Percentiles rank a stretch among this genome's conserved stretches.
Conservation (phyloP, 371 early-diverging fungal genomes). For the Apophysomyces variabilis region DNA sequence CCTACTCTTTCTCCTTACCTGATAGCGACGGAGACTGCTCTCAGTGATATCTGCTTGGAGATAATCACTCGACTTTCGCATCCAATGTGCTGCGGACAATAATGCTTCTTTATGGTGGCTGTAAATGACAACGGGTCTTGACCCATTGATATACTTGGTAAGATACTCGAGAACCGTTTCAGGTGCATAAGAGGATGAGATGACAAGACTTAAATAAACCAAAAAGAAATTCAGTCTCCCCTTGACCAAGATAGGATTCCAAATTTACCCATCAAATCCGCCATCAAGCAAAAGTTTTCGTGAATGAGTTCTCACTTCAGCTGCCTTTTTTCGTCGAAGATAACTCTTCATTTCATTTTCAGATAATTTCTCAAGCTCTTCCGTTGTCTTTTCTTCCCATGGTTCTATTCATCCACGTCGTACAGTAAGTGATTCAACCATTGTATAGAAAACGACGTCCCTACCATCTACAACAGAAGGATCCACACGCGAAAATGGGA, state of each 20-base stretch:
- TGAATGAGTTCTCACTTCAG: constrained; percentile 30
- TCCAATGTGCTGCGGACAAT: constrained; percentile 67
- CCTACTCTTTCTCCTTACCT: constrained; percentile 26
- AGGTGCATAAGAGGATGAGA: constrained; percentile 79
- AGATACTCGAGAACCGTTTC: constrained; percentile 72
- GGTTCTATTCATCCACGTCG: constrained; percentile 25
- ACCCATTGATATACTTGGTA: constrained; percentile 72
- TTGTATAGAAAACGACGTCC: background rate
- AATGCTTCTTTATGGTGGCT: constrained; percentile 83
- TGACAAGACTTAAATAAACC: constrained; percentile 65
- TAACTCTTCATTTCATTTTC: constrained; percentile 37
- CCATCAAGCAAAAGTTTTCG: constrained; percentile 52
- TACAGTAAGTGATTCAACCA: background rate
- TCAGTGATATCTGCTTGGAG: constrained; percentile 86
- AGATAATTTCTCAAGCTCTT: constrained; percentile 34
- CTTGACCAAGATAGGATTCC: background rate
- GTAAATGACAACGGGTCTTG: constrained; percentile 87
- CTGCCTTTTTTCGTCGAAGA: constrained; percentile 37
- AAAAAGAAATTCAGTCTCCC: background rate
- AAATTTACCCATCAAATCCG: constrained; percentile 65
- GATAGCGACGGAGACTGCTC: constrained; percentile 90
- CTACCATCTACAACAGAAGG: constrained; percentile 59
- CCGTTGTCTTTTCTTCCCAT: constrained; percentile 39
- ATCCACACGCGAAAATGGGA: constrained; percentile 72
- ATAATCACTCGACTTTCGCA: constrained; percentile 72